Evolutionary conservation across 2,329 filamentous ascomycete genomes (phyloP).

Genomic region (Coniella lustricola): DNA sequence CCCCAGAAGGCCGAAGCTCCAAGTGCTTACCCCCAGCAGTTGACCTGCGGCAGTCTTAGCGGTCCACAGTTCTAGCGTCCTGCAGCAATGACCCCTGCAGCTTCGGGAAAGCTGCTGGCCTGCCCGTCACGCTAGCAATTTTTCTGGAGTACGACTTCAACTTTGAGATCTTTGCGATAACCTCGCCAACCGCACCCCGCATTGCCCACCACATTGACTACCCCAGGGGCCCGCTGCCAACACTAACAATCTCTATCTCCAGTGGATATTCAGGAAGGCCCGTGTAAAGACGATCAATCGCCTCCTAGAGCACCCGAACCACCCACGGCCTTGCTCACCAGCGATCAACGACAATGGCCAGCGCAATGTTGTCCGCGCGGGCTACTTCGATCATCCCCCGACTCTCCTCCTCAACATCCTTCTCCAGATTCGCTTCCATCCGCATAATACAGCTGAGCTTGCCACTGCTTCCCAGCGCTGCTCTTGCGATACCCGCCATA

Average conservation of each 20-base stretch:
- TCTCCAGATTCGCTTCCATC: conserved; percentile 35
- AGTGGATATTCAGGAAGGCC: no score
- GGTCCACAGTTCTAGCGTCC: background rate
- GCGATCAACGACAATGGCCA: conserved; percentile 37
- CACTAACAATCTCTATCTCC: background rate
- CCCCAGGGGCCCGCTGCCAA: no score
- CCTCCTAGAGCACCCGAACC: background rate
- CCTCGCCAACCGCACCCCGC: background rate
- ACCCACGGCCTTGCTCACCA: background rate
- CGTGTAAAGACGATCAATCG: background rate
- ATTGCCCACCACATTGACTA: background rate
- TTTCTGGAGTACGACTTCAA: conserved; percentile 9
- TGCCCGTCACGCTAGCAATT: conserved; percentile 14
- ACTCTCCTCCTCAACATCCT: conserved; percentile 36
- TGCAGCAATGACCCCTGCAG: background rate
- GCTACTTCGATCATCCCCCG: conserved; percentile 46
- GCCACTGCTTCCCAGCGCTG: conserved; percentile 45
- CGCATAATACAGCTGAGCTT: conserved; percentile 39
- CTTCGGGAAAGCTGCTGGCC: background rate
- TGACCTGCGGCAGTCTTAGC: conserved; percentile 5
- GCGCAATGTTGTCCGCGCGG: conserved; percentile 27
- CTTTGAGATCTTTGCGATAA: conserved; percentile 7
- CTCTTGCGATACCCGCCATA: conserved; percentile 54
- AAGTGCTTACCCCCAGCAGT: conserved; percentile 9
- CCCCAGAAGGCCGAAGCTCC: conserved; percentile 3